phyloP scores from a whole-genome alignment of 2,329 filamentous ascomycete species.

The Aspergillus fijiensis region DNA sequence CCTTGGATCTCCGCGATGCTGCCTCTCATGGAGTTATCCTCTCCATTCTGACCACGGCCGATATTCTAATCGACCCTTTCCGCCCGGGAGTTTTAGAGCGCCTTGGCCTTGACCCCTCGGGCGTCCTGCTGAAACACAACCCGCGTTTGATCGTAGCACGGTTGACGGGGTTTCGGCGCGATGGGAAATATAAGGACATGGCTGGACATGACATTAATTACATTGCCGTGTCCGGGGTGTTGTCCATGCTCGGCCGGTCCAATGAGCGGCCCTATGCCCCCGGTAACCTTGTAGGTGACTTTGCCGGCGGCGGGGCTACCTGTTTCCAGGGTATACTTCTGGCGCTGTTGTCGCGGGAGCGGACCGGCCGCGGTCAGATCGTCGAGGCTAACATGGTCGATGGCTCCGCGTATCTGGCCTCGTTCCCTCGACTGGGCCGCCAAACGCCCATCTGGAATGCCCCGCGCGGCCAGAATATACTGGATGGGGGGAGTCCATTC shows the following conservation, averaged over 20 bases:
- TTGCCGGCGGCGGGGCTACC: constrained; percentile 81
- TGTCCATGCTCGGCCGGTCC: constrained; percentile 71
- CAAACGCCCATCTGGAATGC: constrained; percentile 63
- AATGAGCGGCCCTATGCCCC: constrained; percentile 74
- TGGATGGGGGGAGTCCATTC: constrained; percentile 84
- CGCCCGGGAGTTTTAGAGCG: constrained; percentile 87
- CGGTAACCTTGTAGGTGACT: constrained; percentile 82
- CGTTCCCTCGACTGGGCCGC: constrained; percentile 69
- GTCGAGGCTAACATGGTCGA: constrained; percentile 98
- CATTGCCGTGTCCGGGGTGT: constrained; percentile 78
- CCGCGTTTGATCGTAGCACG: constrained; percentile 76
- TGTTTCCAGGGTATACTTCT: constrained; percentile 81
- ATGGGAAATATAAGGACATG: constrained; percentile 83
- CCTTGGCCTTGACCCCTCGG: constrained; percentile 70
- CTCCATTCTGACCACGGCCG: constrained; percentile 61
- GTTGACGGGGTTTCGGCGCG: constrained; percentile 85
- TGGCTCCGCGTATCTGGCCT: constrained; percentile 74
- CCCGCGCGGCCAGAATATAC: constrained; percentile 69
- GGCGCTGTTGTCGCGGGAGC: constrained; percentile 67
- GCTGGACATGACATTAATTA: constrained; percentile 97
- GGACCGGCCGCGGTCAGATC: constrained; percentile 73
- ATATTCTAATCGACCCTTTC: constrained; percentile 90
- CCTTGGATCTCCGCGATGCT: constrained; percentile 72
- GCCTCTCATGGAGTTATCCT: constrained; percentile 66
- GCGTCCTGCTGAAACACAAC: constrained; percentile 65